Conservation (phyloP, 1,284 basidiomycete genomes). For the Trametes hirsuta region DNA sequence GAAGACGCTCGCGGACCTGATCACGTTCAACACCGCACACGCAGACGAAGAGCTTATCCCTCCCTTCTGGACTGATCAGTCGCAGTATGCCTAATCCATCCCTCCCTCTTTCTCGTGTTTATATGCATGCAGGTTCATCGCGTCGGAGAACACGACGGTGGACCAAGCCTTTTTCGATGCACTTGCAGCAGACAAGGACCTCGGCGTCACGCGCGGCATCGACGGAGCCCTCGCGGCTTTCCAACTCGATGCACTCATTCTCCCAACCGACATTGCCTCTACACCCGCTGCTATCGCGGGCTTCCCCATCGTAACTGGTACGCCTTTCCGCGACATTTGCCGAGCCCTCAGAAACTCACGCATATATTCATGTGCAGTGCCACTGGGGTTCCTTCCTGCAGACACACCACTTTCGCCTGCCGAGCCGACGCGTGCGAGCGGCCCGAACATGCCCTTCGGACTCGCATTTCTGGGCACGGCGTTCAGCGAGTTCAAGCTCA, state of each 20-base stretch:
- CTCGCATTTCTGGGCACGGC: slow-evolving; percentile 54
- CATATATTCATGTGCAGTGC: slow-evolving; percentile 36
- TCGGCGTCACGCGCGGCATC: slow-evolving; percentile 47
- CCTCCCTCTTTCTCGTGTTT: too few species aligned
- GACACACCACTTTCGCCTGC: slow-evolving; percentile 36
- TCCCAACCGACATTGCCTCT: slow-evolving; percentile 41
- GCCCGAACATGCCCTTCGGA: slow-evolving; percentile 52
- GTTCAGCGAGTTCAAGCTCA: slow-evolving; percentile 51
- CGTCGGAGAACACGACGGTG: slow-evolving; percentile 39
- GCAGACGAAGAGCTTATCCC: slow-evolving; percentile 43
- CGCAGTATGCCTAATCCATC: slow-evolving; percentile 33
- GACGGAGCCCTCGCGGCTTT: slow-evolving; percentile 46
- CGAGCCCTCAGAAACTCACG: too few species aligned
- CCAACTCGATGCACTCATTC: slow-evolving; percentile 47
- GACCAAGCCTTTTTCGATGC: slow-evolving; percentile 44
- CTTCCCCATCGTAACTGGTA: slow-evolving; percentile 46
- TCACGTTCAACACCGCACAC: slow-evolving; percentile 46
- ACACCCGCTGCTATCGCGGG: slow-evolving; percentile 44
- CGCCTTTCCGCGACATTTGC: neutral
- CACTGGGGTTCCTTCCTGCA: slow-evolving; percentile 50
- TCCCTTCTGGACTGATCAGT: slow-evolving; percentile 45
- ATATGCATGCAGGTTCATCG: slow-evolving; percentile 37
- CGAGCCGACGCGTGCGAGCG: slow-evolving; percentile 37
- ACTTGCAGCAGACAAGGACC: slow-evolving; percentile 38
- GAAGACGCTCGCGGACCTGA: slow-evolving; percentile 43